Evolutionary conservation across 164 flowering plant species (phyloP).

Genomic region (Sedum album): DNA sequence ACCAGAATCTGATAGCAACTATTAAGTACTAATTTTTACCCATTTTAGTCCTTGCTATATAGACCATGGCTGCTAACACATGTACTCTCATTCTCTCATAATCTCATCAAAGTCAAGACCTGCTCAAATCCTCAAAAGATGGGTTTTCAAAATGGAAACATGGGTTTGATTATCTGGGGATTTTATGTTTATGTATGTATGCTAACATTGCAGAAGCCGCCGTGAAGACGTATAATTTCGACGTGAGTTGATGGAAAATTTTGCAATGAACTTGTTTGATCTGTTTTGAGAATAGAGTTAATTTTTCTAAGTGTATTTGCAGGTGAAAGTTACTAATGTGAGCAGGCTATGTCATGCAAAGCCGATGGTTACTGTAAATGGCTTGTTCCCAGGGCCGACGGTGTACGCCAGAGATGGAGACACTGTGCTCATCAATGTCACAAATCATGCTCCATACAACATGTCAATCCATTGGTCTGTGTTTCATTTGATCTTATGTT

Average conservation of each 20-base stretch:
- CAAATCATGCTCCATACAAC: constrained; percentile 10
- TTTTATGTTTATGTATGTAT: neutral
- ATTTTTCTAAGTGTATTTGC: neutral
- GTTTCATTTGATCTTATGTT: neutral
- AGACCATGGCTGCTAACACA: neutral
- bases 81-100: neutral
- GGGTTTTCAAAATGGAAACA: neutral
- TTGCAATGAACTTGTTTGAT: neutral
- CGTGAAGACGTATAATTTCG: constrained; percentile 4
- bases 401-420: constrained; percentile 9
- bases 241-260: constrained; percentile 4
- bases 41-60: neutral
- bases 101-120: neutral
- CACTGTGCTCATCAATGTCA: constrained; percentile 6
- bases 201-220: constrained; percentile 7
- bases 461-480: constrained; percentile 10
- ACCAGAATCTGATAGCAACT: constrained; percentile 9
- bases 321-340: constrained; percentile 7
- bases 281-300: neutral
- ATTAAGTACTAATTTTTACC: neutral
- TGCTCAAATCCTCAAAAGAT: neutral
- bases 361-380: constrained; percentile 10
- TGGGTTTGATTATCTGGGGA: neutral
- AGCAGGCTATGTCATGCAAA: constrained; percentile 12
- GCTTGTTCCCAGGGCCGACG: constrained; percentile 10